These are phyloP conservation scores for Lactifluus volemus DNA, from an alignment of 768 basidiomycete species.

Conservation along the genomic window DNA sequence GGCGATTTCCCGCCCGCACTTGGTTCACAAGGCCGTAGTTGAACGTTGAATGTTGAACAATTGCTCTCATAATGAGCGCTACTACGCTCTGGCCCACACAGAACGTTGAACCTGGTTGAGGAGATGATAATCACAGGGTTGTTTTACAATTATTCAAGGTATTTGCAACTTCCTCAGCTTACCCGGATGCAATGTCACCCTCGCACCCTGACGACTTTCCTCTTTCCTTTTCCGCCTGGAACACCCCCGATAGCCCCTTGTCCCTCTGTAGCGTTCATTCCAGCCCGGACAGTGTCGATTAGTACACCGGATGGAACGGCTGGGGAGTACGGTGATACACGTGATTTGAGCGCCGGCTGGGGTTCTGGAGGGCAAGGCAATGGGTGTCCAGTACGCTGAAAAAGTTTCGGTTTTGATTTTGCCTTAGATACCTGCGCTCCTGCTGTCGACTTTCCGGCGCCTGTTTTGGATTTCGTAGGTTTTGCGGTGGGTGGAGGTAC, in stretches of 20 bases:
- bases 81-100: no score
- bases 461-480: slow-evolving; percentile 23
- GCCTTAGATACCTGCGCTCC: slow-evolving; percentile 19
- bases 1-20: no score
- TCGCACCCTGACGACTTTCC: slow-evolving; percentile 19
- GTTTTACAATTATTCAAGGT: slow-evolving; percentile 3
- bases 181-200: slow-evolving; percentile 1
- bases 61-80: not conserved
- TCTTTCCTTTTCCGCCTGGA: slow-evolving; percentile 19
- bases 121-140: not conserved
- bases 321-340: slow-evolving; percentile 27
- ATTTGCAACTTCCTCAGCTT: not conserved
- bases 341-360: slow-evolving; percentile 57
- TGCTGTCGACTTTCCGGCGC: slow-evolving; percentile 21
- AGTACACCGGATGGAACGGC: slow-evolving; percentile 17
- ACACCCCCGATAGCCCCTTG: slow-evolving; percentile 7
- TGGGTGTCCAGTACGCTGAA: slow-evolving; percentile 24
- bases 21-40: no score
- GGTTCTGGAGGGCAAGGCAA: slow-evolving; percentile 73
- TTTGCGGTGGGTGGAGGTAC: slow-evolving; percentile 25
- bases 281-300: slow-evolving; percentile 18
- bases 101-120: not conserved
- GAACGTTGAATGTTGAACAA: no score
- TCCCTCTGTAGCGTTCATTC: slow-evolving; percentile 18
- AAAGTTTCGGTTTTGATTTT: slow-evolving; percentile 21